Evolutionary conservation across 805 yeast genomes (phyloP), one percentile per base, ranked within the genome.

Genomic region (Blastobotrys attinorum): DNA sequence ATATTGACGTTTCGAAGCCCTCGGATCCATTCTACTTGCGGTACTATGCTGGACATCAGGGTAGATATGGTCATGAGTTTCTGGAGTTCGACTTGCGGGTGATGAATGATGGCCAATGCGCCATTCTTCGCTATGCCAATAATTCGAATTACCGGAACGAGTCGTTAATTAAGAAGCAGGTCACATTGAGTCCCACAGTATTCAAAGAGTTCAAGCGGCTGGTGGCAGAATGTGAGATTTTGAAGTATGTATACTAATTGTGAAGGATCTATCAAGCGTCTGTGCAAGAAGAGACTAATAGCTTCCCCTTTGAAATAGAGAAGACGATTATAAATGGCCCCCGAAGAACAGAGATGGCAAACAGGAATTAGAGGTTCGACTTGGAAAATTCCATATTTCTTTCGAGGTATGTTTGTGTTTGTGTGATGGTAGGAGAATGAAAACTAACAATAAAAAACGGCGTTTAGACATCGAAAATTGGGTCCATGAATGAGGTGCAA

Each of bases 61-160:
- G 75, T 2, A 54, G 61, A 15, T 63, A 61, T 46, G 76, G 76
- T 2, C 75, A 71, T 45, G 76, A 71, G 51, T 70, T 69, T 45
- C 49, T 71, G 7, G 69, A 67, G 42, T 64, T 67, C 41, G 67
- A 63, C 42, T 44, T 67, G n/a, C 51, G 54, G 31, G 46, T 53
- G 11, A 48, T 45, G 20, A 59, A 50, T 2, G 62, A 60, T 37
- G 65, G 65, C 10, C 48, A 51, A 3, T 52, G 51, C 31, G 71
- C 64, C 2, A 43, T 52, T 4, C 48, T 65, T 25, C 55, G 70
- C 37, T 71, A 71, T 48, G 70, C 71, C n/a, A 71, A 71, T 46
- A 70, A 67, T 46, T 67, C 75, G 2, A 67, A 69, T 46, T 71
- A 71, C 45, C 58, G 73, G 46, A 61, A 65, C 29, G 75, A 70